Evolutionary conservation across 129 eudicot genomes (phyloP), one percentile per base, ranked within the genome.

Genomic region (Centella asiatica): DNA sequence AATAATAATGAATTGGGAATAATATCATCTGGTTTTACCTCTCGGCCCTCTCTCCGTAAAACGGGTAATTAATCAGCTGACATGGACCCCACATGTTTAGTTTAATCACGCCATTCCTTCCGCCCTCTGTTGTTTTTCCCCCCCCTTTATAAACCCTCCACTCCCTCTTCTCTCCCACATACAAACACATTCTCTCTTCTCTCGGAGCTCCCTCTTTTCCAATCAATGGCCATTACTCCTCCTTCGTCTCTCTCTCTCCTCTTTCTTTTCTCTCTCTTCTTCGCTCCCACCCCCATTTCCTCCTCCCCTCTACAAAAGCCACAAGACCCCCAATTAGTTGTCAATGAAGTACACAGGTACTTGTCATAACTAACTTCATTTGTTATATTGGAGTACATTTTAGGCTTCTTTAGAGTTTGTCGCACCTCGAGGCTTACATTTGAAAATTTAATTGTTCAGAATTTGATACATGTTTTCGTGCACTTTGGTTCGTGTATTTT

Each of bases 281-380:
- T 6, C 26, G n/a, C 54, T 27, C 70, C 62, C 3, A n/a, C 76
- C 62, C 80, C 67, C 76, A 62, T 60, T 56, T 75, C 80, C 70
- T 57, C 83, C 55, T 52, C 86, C 12, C 54, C 72, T 5, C 78
- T 62, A 17, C 79, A 75, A 66, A 72, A 69, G 56, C 95, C 95
- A 17, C 79, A 75, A 66, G 74, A 69, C 60, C 95, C 95, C 4
- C 65, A 86, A 10, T 72, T 74, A 45, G 78, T 76, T 0, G 95
- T 77, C 56, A 80, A 86, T 59, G 70, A 82, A 74, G 95, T 86
- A 57, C 84, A 86, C 44, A 82, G 84, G 95, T 86, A 82, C 44
- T 24, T 22, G 4, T 12, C 45, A 14, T 29, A 31, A 54, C 10
- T 26, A 9, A 54, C 64, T 31, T 18, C 64, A 22, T 4, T 63